Evolutionary conservation across 2,329 filamentous ascomycete species (phyloP), one percentile per base, ranked within the genome.

Genomic region (Colletotrichum acutatum): DNA sequence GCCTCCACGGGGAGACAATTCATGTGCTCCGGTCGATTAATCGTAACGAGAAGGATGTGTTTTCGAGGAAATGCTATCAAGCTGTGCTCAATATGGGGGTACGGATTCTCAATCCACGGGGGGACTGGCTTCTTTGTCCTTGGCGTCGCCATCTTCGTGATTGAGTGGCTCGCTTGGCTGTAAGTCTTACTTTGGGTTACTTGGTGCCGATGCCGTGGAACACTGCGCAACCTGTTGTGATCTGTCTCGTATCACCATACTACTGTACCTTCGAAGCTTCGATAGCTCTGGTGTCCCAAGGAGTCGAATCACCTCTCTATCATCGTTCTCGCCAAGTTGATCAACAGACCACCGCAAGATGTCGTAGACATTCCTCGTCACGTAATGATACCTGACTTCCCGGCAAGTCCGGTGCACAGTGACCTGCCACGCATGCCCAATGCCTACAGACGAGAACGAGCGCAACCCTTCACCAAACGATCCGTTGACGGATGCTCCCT

Each of bases 41-140:
- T 82, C 3, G 85, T 86, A 28, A 86, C 82, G 12, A 85, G 81
- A 14, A 86, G 79, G 37, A 85, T 81, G 67, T 83, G 79, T 24
- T 81, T 79, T 5, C 79, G 79, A 6, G 85, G 85, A 75, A 85
- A 86, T 26, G 80, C 79, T 53, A 85, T 67, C 32, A 82, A 74
- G 73, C 76, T 79, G 74, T 81, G 75, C 22, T 79, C 74, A 46
- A 82, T 71, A 28, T 81, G 76, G 34, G 80, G 80, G 34, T 81
- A 80, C 1, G 78, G 76, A 14, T 76, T 78, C 63, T 79, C 59
- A 57, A 84, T 79, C 82, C 81, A 82, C 46, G 74, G 74, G 4
- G 80, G 80, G 77, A 82, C 77, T 3, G 77, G 74, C 73, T 78
- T 79, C 68, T 71, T 79, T 54, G 76, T 78, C 53, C 71, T 66